Conservation (phyloP, 805 yeast genomes). For the Candida dendrica region DNA sequence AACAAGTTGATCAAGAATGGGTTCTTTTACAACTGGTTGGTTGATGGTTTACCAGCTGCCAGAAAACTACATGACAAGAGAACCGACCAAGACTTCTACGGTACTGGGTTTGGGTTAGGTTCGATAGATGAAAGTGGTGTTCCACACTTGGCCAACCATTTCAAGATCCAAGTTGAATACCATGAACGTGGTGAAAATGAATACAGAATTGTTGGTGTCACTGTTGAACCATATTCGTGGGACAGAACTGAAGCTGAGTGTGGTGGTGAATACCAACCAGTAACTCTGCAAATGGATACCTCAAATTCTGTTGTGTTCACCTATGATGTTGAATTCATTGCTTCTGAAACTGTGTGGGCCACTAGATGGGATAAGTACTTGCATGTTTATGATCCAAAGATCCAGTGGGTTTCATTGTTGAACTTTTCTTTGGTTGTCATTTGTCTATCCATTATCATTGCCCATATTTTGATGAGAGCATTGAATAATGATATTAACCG, state of each 20-base stretch:
- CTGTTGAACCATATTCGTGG: conserved; percentile 64
- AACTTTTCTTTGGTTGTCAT: conserved; percentile 80
- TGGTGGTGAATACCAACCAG: conserved; percentile 29
- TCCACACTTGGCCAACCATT: conserved; percentile 75
- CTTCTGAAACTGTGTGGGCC: conserved; percentile 83
- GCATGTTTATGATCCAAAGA: conserved; percentile 84
- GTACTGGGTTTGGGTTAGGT: conserved; percentile 80
- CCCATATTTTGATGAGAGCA: conserved; percentile 71
- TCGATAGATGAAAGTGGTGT: conserved; percentile 46
- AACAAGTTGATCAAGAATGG: conserved; percentile 75
- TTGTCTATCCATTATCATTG: conserved; percentile 68
- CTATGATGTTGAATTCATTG: conserved; percentile 72
- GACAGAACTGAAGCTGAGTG: conserved; percentile 31
- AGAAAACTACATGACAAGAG: conserved; percentile 47
- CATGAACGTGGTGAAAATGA: conserved; percentile 63
- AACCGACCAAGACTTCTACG: conserved; percentile 58
- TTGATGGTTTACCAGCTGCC: conserved; percentile 95
- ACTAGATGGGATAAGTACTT: conserved; percentile 98
- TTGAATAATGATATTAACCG: conserved; percentile 78
- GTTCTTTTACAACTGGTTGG: conserved; percentile 83
- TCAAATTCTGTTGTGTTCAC: conserved; percentile 65
- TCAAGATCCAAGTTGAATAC: conserved; percentile 70
- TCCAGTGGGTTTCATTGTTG: conserved; percentile 92
- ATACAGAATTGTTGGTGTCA: conserved; percentile 86
- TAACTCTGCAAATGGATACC: conserved; percentile 40